Evolutionary conservation across 257 asterid genomes (phyloP).

Genomic region (Salvia rosmarinus): DNA sequence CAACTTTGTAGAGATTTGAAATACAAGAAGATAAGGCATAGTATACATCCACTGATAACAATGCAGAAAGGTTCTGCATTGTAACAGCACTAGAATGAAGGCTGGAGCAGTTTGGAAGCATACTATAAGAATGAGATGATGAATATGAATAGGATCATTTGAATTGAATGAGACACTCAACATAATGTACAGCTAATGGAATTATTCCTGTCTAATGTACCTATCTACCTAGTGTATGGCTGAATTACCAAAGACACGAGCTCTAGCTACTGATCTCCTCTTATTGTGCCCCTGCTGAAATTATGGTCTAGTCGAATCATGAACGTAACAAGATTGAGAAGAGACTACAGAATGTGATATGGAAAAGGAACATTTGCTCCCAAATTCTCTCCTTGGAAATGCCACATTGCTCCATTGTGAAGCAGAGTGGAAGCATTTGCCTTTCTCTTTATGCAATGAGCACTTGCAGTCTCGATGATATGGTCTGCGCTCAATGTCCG

Average conservation of each 20-base stretch:
- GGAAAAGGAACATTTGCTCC: conserved; percentile 8
- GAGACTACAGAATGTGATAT: not conserved
- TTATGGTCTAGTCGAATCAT: not conserved
- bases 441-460: conserved; percentile 39
- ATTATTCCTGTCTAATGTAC: not conserved
- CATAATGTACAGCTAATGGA: not conserved
- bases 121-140: not conserved
- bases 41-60: no score
- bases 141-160: no score
- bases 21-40: no score
- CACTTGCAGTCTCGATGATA: conserved; percentile 42
- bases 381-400: conserved; percentile 24
- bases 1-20: no score
- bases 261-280: not conserved
- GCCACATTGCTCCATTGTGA: conserved; percentile 28
- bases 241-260: not conserved
- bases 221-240: not conserved
- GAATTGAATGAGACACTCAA: not conserved
- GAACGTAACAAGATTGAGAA: conserved; percentile 14
- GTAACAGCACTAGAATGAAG: no score
- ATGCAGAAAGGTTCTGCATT: no score
- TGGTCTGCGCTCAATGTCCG: conserved; percentile 44
- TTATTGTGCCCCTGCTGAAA: not conserved
- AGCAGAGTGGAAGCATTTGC: conserved; percentile 15
- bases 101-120: no score